phyloP scores from a whole-genome alignment of 2,329 filamentous ascomycete species.

The Coniochaeta hoffmannii region DNA sequence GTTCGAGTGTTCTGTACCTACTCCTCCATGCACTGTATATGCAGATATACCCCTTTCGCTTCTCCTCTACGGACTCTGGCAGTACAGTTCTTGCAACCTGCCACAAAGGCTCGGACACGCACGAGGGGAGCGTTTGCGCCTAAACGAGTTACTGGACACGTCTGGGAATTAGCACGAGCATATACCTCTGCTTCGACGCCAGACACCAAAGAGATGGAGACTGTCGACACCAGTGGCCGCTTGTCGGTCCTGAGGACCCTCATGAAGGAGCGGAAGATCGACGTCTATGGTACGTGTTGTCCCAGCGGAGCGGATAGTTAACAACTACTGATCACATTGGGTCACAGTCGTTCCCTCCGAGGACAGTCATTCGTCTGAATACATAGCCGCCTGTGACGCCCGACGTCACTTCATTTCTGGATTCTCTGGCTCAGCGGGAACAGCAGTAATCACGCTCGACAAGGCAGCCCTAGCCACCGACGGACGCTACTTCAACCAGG shows the following conservation, averaged over 20 bases:
- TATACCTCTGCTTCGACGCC: slow-evolving; percentile 12
- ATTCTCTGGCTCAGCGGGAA: slow-evolving; percentile 92
- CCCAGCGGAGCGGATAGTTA: slow-evolving; percentile 9
- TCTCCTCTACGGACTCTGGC: slow-evolving; percentile 8
- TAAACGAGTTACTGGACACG: neutral
- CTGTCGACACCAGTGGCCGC: slow-evolving; percentile 69
- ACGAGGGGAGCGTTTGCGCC: neutral
- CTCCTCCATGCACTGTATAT: slow-evolving; percentile 16
- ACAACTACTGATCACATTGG: slow-evolving; percentile 3
- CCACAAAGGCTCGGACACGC: neutral
- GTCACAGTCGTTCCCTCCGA: slow-evolving; percentile 85
- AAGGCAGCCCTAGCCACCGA: slow-evolving; percentile 91
- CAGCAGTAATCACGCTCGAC: slow-evolving; percentile 76
- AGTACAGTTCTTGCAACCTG: slow-evolving; percentile 5
- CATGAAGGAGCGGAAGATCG: slow-evolving; percentile 81
- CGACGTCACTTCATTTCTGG: slow-evolving; percentile 87
- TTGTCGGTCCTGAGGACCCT: slow-evolving; percentile 70
- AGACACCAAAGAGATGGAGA: slow-evolving; percentile 53
- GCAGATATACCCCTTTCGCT: slow-evolving; percentile 10
- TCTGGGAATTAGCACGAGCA: slow-evolving; percentile 1
- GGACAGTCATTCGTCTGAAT: slow-evolving; percentile 96
- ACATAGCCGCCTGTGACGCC: slow-evolving; percentile 92
- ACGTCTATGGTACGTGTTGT: slow-evolving; percentile 75
- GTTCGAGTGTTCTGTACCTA: neutral
- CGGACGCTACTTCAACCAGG: slow-evolving; percentile 97